Conservation (phyloP, 1,284 basidiomycete species). For the Sanguinoderma infundibulare region DNA sequence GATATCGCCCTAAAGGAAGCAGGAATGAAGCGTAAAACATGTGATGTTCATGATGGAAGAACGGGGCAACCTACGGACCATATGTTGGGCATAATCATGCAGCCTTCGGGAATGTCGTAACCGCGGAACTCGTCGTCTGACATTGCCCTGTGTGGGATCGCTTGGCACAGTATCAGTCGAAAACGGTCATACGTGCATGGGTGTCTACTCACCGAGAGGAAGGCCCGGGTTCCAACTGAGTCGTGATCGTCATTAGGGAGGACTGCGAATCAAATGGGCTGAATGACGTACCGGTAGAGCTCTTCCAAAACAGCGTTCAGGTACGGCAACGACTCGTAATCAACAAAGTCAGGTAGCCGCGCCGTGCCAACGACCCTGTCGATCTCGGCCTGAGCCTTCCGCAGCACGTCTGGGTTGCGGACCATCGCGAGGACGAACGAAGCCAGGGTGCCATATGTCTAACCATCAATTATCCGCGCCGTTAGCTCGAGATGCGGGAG, state of each 20-base stretch:
- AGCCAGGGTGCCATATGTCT: conserved; percentile 7
- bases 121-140: conserved; percentile 51
- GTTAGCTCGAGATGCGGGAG: neutral
- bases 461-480: neutral
- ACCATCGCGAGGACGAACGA: conserved; percentile 23
- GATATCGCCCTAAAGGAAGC: conserved; percentile 32
- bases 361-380: conserved; percentile 19
- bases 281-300: conserved; percentile 40
- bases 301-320: conserved; percentile 52
- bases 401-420: conserved; percentile 18
- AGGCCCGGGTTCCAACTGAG: conserved; percentile 20
- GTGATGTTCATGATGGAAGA: neutral
- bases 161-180: neutral
- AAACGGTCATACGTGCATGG: neutral
- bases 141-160: conserved; percentile 31
- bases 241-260: no score
- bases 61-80: conserved; percentile 34
- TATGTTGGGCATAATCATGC: conserved; percentile 52
- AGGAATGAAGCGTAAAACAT: neutral
- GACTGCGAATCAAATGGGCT: no score
- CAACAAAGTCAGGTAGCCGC: conserved; percentile 23
- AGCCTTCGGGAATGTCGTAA: conserved; percentile 48
- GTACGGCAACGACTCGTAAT: conserved; percentile 33
- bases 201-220: conserved; percentile 14
- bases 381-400: conserved; percentile 23